Evolutionary conservation across 177 flowering plant species (phyloP), one percentile per base, ranked within the genome.

Genomic region (Vitis hybrid): DNA sequence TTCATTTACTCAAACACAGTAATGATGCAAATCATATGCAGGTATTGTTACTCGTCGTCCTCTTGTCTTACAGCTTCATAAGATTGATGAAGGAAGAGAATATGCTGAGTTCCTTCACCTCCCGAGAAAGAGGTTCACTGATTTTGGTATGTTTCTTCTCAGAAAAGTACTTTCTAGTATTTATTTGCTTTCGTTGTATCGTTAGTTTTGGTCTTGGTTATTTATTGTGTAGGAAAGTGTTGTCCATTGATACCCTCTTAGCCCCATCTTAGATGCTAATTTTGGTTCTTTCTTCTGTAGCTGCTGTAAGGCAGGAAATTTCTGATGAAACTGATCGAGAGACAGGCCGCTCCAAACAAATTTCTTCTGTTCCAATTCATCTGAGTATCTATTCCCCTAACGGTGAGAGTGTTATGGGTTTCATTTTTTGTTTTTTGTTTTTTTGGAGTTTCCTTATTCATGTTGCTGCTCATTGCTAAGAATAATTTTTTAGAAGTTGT

Each of bases 251-350:
- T 64, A 52, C 15, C 4, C 0, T 24, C 30, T 16, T 32, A 52
- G 16, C 64, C 16, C 52, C 52, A 16, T 6, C 21, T 2, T 57
- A 32, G 51, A 66, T 59, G 7, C 58, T 69, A 4, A 49, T 55
- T 15, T 16, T 68, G 2, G 35, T 32, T 70, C 30, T 68, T 11
- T 7, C 11, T 50, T 62, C 13, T 86, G 72, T 68, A 91, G 97
- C 92, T 84, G 88, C 91, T 78, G 97, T 91, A 71, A 83, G 93
- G 76, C 74, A 88, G 79, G 97, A 91, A 76, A 89, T 91, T 6
- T 30, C 85, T 35, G 93, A 91, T 81, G 97, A 91, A 78, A 91
- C 97, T 67, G 97, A 91, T 79, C 74, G 97, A 72, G 93, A 89
- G 81, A 89, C 97, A 7, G 97, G 97, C 18, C 85, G 88, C 10